Conservation (phyloP, 352 stramenopile genomes). For the Phytophthora pistaciae region DNA sequence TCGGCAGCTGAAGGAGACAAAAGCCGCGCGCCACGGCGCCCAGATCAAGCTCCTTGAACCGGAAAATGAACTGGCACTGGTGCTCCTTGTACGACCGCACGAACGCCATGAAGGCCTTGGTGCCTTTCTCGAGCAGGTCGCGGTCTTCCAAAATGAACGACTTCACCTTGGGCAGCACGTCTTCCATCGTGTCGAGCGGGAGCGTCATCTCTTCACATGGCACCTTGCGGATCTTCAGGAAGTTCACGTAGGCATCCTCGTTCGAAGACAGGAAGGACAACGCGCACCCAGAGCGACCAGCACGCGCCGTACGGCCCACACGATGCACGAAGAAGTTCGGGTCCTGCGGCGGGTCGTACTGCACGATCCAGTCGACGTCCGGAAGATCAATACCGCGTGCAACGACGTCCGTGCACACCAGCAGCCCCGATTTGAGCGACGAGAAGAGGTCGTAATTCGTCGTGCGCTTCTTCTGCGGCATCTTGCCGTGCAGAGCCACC, state of each 20-base stretch:
- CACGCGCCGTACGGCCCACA: slow-evolving; percentile 97
- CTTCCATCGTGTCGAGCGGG: slow-evolving; percentile 68
- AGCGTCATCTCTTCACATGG: slow-evolving; percentile 86
- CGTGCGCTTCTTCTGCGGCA: slow-evolving; percentile 92
- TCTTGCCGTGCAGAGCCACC: slow-evolving; percentile 94
- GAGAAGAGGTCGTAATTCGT: slow-evolving; percentile 83
- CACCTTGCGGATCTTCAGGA: slow-evolving; percentile 96
- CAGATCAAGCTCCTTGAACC: slow-evolving; percentile 98
- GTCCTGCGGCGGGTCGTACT: slow-evolving; percentile 98
- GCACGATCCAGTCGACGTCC: slow-evolving; percentile 99
- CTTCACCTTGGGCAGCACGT: slow-evolving; percentile 92
- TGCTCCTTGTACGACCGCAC: slow-evolving; percentile 99
- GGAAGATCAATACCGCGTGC: slow-evolving; percentile 98
- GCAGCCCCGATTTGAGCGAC: slow-evolving; percentile 66
- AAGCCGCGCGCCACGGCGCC: slow-evolving; percentile 91
- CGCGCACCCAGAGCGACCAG: slow-evolving; percentile 92
- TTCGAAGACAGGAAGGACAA: slow-evolving; percentile 97
- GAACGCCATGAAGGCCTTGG: slow-evolving; percentile 99
- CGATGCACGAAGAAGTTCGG: slow-evolving; percentile 99
- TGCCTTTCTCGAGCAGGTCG: slow-evolving; percentile 98
- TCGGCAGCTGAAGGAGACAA: slow-evolving; percentile 82
- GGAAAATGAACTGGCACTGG: slow-evolving; percentile 98
- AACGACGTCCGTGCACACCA: slow-evolving; percentile 99
- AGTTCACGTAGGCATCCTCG: slow-evolving; percentile 98
- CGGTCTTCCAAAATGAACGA: slow-evolving; percentile 92